Evolutionary conservation across 768 basidiomycete species (phyloP), one percentile per base, ranked within the genome.

Genomic region (Kwoniella pini): DNA sequence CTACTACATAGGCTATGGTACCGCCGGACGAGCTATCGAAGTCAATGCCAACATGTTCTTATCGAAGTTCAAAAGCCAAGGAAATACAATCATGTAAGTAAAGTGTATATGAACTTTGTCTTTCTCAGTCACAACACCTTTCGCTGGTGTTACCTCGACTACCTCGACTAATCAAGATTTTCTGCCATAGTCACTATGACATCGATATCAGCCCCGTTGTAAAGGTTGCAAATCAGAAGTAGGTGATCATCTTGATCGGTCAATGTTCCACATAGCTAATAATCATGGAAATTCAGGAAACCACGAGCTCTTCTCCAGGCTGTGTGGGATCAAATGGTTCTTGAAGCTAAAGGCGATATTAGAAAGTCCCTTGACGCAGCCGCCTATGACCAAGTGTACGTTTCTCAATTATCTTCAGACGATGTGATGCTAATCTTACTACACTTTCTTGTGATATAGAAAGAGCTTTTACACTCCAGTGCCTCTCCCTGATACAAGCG

Each of bases 151-250:
- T 13, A 24, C 15, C 11, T 5, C 15, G 24, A 11, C 17, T 22
- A 24, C 26, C 27, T 27, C 15, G 19, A n/a, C n/a, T 28, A 11
- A 49, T 17, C 19, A n/a, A n/a, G n/a, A n/a, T n/a, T n/a, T 43
- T 19, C 13, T n/a, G 10, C 21, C 48, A 21, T 38, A 72, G 73
- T 59, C 74, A 76, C 53, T 78, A 78, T 59, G 77, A 78, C 44
- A 65, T 76, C 28, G 77, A 78, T 15, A 76, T 78, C 57, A 69
- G 71, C 56, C 77, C 77, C 3, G 70, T 76, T 46, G 73, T 76
- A 54, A 75, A 75, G 63, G 70, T 71, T n/a, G 60, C 70, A 27
- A 64, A 67, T 54, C 72, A 77, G 55, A 76, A 75, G 73, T 68
- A 44, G 60, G 67, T 36, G n/a, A n/a, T 17, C 56, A n/a, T 22